Base-by-base conservation (phyloP, 257 asterid genomes). In the Solanum bulbocastanum region DNA sequence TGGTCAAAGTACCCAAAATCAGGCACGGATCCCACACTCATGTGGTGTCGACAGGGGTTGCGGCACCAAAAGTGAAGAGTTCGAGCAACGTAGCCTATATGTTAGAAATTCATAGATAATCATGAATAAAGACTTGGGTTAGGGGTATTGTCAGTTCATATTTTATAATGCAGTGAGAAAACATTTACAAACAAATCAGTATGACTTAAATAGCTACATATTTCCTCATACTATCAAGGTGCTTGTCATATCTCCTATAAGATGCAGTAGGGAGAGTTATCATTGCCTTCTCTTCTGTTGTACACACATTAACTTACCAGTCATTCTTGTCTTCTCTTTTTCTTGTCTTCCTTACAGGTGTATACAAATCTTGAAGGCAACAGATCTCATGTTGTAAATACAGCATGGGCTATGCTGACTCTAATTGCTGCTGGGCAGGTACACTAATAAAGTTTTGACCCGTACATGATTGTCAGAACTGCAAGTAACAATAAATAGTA, bases 341-440 rank as follows among this genome's bases (percentile, higher is more conserved):
- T 74, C 46, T 30, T 87, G 83, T 35, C 84, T 89, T 65, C 86
- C 71, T 79, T 40, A 30, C 89, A 97, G 99, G 99, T 96, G 44
- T 97, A 97, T 82, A 85, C 99, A 73, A 94, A 95, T 92, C 90
- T 96, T 69, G 98, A 96, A 90, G 98, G 98, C 87, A 92, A 92
- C 91, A 94, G 92, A 93, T 91, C 98, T 86, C 98, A 97, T 89
- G 93, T 96, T 85, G 99, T 95, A 81, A 95, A 96, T 90, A 96
- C 99, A 23, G 94, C 93, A 85, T 97, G 99, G 99, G 98, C 98
- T 87, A 81, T 95, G 94, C 90, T 97, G 90, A 39, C 98, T 90
- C 98, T 97, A 71, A 94, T 97, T 88, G 96, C 86, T 87, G 98
- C 99, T 85, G 99, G 98, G 36, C 99, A 95, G 99, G 99, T 96